Conservation (phyloP, 1,284 basidiomycete genomes). For the Thelephora terrestris region DNA sequence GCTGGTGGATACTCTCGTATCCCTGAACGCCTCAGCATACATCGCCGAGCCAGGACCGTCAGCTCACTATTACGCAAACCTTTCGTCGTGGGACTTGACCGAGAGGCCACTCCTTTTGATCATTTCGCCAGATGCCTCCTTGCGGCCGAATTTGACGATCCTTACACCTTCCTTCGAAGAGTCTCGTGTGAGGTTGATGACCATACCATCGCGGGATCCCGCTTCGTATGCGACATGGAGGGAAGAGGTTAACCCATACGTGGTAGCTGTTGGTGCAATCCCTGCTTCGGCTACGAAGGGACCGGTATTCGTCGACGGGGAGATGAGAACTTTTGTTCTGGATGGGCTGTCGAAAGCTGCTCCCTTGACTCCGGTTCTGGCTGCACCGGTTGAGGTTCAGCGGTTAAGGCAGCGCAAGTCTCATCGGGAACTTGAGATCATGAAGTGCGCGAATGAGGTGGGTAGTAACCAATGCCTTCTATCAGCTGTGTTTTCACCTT, state of each 20-base stretch:
- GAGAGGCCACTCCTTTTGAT: slow-evolving; percentile 73
- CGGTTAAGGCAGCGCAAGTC: slow-evolving; percentile 69
- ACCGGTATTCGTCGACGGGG: slow-evolving; percentile 53
- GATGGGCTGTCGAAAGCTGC: slow-evolving; percentile 48
- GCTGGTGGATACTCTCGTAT: slow-evolving; percentile 40
- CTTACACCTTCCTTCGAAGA: slow-evolving; percentile 74
- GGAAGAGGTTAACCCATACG: slow-evolving; percentile 65
- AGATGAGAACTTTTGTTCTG: slow-evolving; percentile 47
- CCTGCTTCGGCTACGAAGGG: slow-evolving; percentile 17
- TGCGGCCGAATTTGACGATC: slow-evolving; percentile 34
- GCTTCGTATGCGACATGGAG: slow-evolving; percentile 60
- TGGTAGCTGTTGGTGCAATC: slow-evolving; percentile 39
- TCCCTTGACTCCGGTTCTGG: slow-evolving; percentile 26
- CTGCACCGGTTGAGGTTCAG: slow-evolving; percentile 45
- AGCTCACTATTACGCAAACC: slow-evolving; percentile 62
- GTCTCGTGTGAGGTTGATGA: slow-evolving; percentile 52
- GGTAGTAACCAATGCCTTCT: slow-evolving; percentile 7
- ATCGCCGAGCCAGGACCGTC: slow-evolving; percentile 70
- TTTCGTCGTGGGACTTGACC: slow-evolving; percentile 63
- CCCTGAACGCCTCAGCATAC: slow-evolving; percentile 48
- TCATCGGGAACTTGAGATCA: slow-evolving; percentile 53
- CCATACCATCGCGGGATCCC: slow-evolving; percentile 34
- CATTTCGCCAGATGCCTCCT: slow-evolving; percentile 35
- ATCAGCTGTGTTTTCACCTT: neutral
- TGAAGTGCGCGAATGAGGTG: slow-evolving; percentile 77